phyloP scores from a whole-genome alignment of 139 green algal species.

The Pleodorina starrii region DNA sequence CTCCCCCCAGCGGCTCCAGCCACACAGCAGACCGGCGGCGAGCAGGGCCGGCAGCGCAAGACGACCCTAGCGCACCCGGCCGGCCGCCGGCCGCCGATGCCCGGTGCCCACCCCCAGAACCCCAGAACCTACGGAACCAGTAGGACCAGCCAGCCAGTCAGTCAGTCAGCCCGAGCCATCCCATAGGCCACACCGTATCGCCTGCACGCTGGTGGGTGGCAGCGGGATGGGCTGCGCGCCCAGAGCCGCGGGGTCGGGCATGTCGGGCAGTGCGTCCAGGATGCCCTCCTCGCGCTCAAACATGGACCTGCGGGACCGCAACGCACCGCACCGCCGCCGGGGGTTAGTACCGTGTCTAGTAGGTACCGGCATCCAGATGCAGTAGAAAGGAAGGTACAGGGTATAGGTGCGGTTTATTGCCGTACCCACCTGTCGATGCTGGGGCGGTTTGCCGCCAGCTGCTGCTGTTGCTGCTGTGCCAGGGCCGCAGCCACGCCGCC shows the following conservation, averaged over 20 bases:
- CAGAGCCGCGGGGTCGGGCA: slow-evolving; percentile 62
- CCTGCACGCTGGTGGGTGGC: slow-evolving; percentile 44
- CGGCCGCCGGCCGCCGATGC: too few species aligned
- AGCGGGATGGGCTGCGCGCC: slow-evolving; percentile 50
- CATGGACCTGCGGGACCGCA: slow-evolving; percentile 27
- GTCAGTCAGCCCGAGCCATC: too few species aligned
- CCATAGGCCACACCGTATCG: slow-evolving; percentile 33
- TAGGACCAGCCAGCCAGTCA: too few species aligned
- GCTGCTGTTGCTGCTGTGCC: slow-evolving; percentile 39
- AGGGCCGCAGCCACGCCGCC: background rate
- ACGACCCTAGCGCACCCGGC: too few species aligned
- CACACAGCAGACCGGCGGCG: too few species aligned
- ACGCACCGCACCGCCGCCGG: too few species aligned
- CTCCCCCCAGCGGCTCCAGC: too few species aligned
- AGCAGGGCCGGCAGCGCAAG: too few species aligned
- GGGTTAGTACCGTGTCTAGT: too few species aligned
- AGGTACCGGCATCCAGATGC: too few species aligned
- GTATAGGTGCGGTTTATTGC: background rate
- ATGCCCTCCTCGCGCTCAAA: slow-evolving; percentile 53
- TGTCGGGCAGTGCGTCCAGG: slow-evolving; percentile 67
- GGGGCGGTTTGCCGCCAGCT: slow-evolving; percentile 30
- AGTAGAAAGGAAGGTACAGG: background rate
- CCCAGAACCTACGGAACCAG: too few species aligned
- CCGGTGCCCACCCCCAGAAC: too few species aligned
- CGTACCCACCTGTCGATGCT: slow-evolving; percentile 21